phyloP scores from a whole-genome alignment of 352 stramenopile genomes.

The Globisporangium paddicum region DNA sequence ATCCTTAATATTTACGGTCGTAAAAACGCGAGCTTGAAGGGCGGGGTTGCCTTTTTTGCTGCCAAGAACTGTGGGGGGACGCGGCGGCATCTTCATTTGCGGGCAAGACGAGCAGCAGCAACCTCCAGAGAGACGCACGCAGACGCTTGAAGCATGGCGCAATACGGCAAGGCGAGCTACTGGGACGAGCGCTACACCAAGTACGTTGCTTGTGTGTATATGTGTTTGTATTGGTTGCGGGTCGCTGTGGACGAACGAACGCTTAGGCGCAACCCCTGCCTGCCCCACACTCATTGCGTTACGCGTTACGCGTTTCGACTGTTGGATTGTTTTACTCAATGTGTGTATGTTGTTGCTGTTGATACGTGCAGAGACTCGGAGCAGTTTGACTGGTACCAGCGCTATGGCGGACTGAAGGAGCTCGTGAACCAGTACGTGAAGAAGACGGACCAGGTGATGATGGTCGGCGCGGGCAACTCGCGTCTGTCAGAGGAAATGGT shows the following conservation, averaged over 20 bases:
- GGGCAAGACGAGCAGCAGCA: neutral
- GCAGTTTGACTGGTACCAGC: slow-evolving; percentile 94
- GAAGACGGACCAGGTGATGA: slow-evolving; percentile 92
- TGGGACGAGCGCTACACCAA: slow-evolving; percentile 95
- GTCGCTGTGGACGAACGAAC: neutral
- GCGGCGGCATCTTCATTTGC: slow-evolving; percentile 7
- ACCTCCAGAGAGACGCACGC: neutral
- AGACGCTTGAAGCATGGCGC: slow-evolving; percentile 52
- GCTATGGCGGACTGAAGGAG: slow-evolving; percentile 90
- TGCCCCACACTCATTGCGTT: neutral
- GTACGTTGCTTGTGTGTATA: slow-evolving; percentile 26
- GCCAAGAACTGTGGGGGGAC: neutral
- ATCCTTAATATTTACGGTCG: no score
- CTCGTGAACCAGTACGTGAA: slow-evolving; percentile 91
- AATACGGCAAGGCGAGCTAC: slow-evolving; percentile 92
- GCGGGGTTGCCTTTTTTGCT: neutral
- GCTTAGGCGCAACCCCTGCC: neutral
- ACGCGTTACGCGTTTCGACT: neutral
- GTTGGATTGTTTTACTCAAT: neutral
- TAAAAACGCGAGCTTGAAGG: neutral
- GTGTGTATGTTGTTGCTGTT: neutral
- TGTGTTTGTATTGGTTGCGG: neutral
- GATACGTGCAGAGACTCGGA: slow-evolving; percentile 72
- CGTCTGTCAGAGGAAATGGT: slow-evolving; percentile 95
- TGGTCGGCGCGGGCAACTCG: slow-evolving; percentile 93